A percentile compares a stretch with the other conserved stretches of the same genome.
phyloP scores from a whole-genome alignment of 2,329 filamentous ascomycete species.

The Cercospora sp. region DNA sequence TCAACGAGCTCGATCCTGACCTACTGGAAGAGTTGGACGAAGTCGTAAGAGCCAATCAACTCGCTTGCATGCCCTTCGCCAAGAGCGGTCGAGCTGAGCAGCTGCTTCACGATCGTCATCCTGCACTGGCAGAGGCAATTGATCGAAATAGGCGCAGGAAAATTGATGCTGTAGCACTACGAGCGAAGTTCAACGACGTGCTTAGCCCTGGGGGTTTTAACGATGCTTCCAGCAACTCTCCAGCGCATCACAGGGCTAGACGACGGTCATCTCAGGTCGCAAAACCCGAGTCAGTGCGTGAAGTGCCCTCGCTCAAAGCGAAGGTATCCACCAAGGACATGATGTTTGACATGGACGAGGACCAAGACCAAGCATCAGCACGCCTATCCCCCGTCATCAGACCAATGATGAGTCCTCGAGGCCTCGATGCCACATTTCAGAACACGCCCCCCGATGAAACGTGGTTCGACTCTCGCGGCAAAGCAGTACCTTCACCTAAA shows the following conservation, averaged over 20 bases:
- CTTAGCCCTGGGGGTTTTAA: slow-evolving; percentile 65
- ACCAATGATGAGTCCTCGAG: slow-evolving; percentile 30
- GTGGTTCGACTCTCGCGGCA: slow-evolving; percentile 46
- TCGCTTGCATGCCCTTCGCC: slow-evolving; percentile 72
- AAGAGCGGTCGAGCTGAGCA: slow-evolving; percentile 72
- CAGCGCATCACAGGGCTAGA: slow-evolving; percentile 47
- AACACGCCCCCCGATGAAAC: slow-evolving; percentile 36
- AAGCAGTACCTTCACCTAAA: slow-evolving; percentile 35
- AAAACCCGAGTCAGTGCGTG: slow-evolving; percentile 45
- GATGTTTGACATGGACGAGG: slow-evolving; percentile 94
- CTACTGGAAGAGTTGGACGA: slow-evolving; percentile 78
- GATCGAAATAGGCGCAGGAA: slow-evolving; percentile 68
- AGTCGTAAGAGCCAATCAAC: slow-evolving; percentile 78
- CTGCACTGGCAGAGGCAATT: slow-evolving; percentile 63
- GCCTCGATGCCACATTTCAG: slow-evolving; percentile 31
- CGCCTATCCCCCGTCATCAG: slow-evolving; percentile 33
- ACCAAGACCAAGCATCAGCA: slow-evolving; percentile 40
- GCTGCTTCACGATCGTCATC: slow-evolving; percentile 64
- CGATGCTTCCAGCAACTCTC: slow-evolving; percentile 53
- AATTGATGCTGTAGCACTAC: slow-evolving; percentile 74
- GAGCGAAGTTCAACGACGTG: slow-evolving; percentile 60
- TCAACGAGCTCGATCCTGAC: slow-evolving; percentile 83
- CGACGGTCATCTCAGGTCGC: slow-evolving; percentile 43
- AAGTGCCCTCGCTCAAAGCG: slow-evolving; percentile 57
- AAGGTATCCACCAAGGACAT: slow-evolving; percentile 72